A percentile compares a stretch with the other conserved stretches of the same genome.
Evolutionary conservation across 2,329 filamentous ascomycete genomes (phyloP).

Genomic region (Pseudopyrenochaeta lycopersici): DNA sequence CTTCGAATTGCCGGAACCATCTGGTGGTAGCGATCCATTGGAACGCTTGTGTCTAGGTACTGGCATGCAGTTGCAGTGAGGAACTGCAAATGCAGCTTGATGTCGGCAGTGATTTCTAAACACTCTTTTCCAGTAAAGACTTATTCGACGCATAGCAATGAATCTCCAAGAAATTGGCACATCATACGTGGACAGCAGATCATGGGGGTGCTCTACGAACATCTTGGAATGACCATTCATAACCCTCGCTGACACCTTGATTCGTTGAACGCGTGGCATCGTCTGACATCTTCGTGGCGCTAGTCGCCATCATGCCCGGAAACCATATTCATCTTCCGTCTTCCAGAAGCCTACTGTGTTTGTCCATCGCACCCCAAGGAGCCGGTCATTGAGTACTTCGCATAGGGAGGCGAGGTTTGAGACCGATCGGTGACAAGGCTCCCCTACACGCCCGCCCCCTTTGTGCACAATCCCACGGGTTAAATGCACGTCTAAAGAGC

Average conservation of each 20-base stretch:
- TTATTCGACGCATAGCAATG: slow-evolving; percentile 4
- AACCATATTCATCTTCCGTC: slow-evolving; percentile 2
- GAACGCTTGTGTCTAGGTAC: slow-evolving; percentile 4
- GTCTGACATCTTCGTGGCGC: slow-evolving; percentile 1
- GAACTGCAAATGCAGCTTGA: neutral
- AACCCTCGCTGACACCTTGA: neutral
- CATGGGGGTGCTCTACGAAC: neutral
- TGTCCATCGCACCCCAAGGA: slow-evolving; percentile 3
- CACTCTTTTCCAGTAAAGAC: neutral
- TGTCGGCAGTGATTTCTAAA: neutral
- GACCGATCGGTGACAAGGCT: slow-evolving; percentile 12
- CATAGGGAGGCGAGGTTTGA: slow-evolving; percentile 15
- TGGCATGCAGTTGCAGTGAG: neutral
- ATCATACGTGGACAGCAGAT: neutral
- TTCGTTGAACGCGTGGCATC: neutral
- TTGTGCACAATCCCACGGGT: slow-evolving; percentile 26
- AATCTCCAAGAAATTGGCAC: neutral
- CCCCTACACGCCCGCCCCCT: slow-evolving; percentile 11
- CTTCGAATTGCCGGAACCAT: neutral
- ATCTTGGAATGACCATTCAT: neutral
- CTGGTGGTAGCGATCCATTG: slow-evolving; percentile 1
- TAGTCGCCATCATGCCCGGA: slow-evolving; percentile 4
- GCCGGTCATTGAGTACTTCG: slow-evolving; percentile 7
- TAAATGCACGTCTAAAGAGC: slow-evolving; percentile 33
- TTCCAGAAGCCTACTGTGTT: slow-evolving; percentile 34